These are phyloP conservation scores for Pythium pyrilobum DNA, from an alignment of 352 stramenopile genomes.

Conservation along the genomic window DNA sequence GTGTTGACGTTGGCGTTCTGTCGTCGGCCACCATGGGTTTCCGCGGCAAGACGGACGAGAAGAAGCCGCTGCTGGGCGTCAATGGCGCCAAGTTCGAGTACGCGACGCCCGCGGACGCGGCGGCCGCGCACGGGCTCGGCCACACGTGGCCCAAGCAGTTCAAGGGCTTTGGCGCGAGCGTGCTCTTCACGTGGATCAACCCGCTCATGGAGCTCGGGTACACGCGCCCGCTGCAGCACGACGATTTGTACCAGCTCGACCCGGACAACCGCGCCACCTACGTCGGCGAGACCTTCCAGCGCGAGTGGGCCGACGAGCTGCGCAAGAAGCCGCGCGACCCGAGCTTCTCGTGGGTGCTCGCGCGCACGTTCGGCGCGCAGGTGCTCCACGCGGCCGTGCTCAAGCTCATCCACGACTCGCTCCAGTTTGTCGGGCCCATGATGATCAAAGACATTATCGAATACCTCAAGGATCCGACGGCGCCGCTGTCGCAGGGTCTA, in stretches of 20 bases:
- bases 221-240: constrained; percentile 57
- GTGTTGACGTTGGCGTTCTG: neutral
- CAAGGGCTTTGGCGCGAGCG: constrained; percentile 39
- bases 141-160: constrained; percentile 34
- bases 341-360: constrained; percentile 48
- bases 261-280: constrained; percentile 46
- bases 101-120: neutral
- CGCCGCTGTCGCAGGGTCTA: constrained; percentile 41
- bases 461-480: constrained; percentile 53
- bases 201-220: constrained; percentile 15
- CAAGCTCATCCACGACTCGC: constrained; percentile 68
- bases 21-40: constrained; percentile 1
- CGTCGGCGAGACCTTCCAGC: constrained; percentile 38
- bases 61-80: constrained; percentile 22
- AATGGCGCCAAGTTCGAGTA: constrained; percentile 1
- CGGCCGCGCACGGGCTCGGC: neutral
- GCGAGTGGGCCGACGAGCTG: constrained; percentile 33
- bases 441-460: constrained; percentile 78
- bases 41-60: constrained; percentile 9
- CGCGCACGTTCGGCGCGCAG: constrained; percentile 34
- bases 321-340: constrained; percentile 20
- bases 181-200: constrained; percentile 21
- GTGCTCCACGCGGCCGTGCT: constrained; percentile 43
- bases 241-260: constrained; percentile 81
- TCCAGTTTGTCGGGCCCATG: constrained; percentile 76